Conservation (phyloP, 495 filamentous ascomycete genomes). For the Tuber microsphaerosporum region DNA sequence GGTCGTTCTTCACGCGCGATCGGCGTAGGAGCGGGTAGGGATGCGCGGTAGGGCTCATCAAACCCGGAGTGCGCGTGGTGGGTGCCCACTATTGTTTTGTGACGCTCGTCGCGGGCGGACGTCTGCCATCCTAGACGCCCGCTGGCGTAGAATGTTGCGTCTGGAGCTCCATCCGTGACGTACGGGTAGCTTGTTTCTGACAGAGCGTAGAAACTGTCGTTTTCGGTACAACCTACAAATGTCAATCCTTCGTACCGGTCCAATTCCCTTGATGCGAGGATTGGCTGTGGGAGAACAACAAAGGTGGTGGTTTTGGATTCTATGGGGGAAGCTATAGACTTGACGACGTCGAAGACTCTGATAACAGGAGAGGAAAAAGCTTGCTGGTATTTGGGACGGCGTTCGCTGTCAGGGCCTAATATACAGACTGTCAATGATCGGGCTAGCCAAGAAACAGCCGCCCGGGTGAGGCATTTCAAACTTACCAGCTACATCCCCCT, state of each 20-base stretch:
- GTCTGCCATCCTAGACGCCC: constrained; percentile 27
- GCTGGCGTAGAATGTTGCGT: constrained; percentile 32
- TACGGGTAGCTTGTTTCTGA: constrained; percentile 79
- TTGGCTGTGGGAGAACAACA: constrained; percentile 78
- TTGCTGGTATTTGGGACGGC: constrained; percentile 54
- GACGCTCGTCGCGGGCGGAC: constrained; percentile 28
- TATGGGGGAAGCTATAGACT: constrained; percentile 53
- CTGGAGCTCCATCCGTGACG: constrained; percentile 32
- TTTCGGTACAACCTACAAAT: constrained; percentile 78
- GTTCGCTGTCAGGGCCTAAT: constrained; percentile 19
- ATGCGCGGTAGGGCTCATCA: constrained; percentile 30
- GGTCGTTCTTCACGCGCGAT: constrained; percentile 19
- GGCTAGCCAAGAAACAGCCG: neutral
- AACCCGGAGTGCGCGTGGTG: constrained; percentile 31
- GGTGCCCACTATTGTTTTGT: constrained; percentile 33
- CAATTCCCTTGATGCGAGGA: constrained; percentile 46
- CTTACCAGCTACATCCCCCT: constrained; percentile 47
- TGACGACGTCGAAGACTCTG: constrained; percentile 82
- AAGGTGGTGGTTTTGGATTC: constrained; percentile 56
- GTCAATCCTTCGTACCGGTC: constrained; percentile 50
- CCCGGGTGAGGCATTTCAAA: neutral
- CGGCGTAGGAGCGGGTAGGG: constrained; percentile 20
- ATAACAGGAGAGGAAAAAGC: constrained; percentile 77
- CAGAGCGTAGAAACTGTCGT: constrained; percentile 87
- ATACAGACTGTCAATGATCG: constrained; percentile 1